These are phyloP conservation scores for Pseudopyricularia javanii DNA, from an alignment of 2,329 filamentous ascomycete genomes.

Conservation along the genomic window DNA sequence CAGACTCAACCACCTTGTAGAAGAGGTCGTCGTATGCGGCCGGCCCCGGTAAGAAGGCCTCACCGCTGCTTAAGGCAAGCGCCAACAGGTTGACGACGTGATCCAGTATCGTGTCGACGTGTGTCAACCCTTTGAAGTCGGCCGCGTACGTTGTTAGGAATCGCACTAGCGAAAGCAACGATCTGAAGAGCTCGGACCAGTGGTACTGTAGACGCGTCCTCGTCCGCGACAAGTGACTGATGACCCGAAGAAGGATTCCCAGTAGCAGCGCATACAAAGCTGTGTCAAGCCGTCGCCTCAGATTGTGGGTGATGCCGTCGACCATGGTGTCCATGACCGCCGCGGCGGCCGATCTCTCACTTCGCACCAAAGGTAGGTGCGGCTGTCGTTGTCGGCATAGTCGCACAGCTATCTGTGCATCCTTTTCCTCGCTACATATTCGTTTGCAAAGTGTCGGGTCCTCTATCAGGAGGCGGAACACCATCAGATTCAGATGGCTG, in stretches of 20 bases:
- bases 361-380: conserved; percentile 62
- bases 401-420: conserved; percentile 61
- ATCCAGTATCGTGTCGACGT: conserved; percentile 63
- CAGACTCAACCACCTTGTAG: conserved; percentile 93
- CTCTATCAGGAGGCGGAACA: conserved; percentile 76
- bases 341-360: conserved; percentile 62
- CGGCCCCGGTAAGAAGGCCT: conserved; percentile 80
- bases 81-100: conserved; percentile 73
- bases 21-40: conserved; percentile 91
- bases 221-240: conserved; percentile 74
- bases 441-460: conserved; percentile 72
- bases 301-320: conserved; percentile 88
- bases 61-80: conserved; percentile 72
- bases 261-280: conserved; percentile 73
- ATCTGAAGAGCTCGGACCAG: conserved; percentile 91
- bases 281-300: conserved; percentile 73
- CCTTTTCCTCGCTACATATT: conserved; percentile 65
- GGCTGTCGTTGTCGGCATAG: conserved; percentile 84
- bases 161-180: conserved; percentile 72
- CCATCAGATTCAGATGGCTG: conserved; percentile 72
- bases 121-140: conserved; percentile 58
- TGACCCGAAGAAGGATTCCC: conserved; percentile 68
- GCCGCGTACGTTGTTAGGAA: conserved; percentile 80
- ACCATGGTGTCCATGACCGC: conserved; percentile 77
- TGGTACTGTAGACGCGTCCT: conserved; percentile 77